Conservation (phyloP, 495 filamentous ascomycete genomes). For the Pseudevernia furfuracea region DNA sequence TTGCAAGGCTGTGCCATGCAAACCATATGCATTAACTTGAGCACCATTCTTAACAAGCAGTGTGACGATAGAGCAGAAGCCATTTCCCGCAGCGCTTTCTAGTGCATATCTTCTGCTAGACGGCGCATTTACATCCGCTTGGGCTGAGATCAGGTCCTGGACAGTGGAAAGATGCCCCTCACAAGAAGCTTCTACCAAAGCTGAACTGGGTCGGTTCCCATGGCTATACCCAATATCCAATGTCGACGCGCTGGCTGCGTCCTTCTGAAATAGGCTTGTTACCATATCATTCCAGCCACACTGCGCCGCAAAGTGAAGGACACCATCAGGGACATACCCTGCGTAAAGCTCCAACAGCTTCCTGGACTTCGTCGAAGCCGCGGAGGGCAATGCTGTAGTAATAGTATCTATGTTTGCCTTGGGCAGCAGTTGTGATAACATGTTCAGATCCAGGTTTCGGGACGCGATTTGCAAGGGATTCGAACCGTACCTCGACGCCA, state of each 20-base stretch:
- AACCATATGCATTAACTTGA: constrained; percentile 12
- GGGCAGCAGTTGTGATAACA: not conserved
- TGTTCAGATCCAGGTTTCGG: not conserved
- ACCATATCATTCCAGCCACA: not conserved
- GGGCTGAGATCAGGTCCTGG: not conserved
- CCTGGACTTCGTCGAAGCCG: not conserved
- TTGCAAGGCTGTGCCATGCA: constrained; percentile 11
- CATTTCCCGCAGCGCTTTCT: not conserved
- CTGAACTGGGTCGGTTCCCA: not conserved
- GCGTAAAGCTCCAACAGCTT: not conserved
- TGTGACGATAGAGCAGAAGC: not conserved
- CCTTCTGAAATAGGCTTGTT: not conserved
- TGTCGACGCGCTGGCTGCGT: not conserved
- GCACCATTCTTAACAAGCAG: constrained; percentile 19
- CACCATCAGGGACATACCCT: not conserved
- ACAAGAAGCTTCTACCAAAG: not conserved
- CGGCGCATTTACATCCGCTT: not conserved
- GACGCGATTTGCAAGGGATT: not conserved
- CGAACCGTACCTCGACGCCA: not conserved
- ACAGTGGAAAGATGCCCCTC: not conserved
- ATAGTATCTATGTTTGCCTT: not conserved
- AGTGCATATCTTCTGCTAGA: not conserved
- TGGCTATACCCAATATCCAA: not conserved
- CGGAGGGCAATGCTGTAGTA: not conserved
- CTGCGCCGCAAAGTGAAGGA: not conserved